Evolutionary conservation across 768 basidiomycete genomes (phyloP), one percentile per base, ranked within the genome.

Genomic region (Lactarius tabidus): DNA sequence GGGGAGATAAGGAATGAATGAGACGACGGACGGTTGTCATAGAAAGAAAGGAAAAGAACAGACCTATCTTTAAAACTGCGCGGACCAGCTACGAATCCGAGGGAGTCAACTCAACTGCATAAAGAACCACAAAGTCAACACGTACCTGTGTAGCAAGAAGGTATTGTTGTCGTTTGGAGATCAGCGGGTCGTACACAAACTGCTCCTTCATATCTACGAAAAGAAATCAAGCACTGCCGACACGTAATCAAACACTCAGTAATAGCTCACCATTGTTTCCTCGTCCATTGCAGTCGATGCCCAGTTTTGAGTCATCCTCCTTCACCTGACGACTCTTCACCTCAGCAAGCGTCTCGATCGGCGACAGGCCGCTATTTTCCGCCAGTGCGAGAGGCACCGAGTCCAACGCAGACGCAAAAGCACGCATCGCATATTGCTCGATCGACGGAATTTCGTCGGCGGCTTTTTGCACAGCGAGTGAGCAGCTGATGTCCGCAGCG

Each of bases 351-450:
- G 95, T 97, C 77, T 96, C 95, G 66, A 99, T 99, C 14, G 97
- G 97, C 17, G 91, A 88, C 52, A 98, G 77, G 60, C 97, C 97
- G 66, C 93, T 96, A 81, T 99, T 99, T 77, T 99, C 97, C 17
- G 97, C 97, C 14, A 99, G 82, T 5, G 97, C 97, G 15, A 99
- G 84, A 3, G 97, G 97, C 57, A 98, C 79, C n/a, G 94, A 84
- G 72, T 99, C 97, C 9, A 99, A 80, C 17, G 97, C 96, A 38
- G 92, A 91, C 4, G 97, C 84, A 75, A 98, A 99, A n/a, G 97
- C 95, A 57, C 96, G 89, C 95, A 99, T 98, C 3, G 97, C 97
- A 73, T 99, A 99, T 80, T 99, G 97, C 78, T 99, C 97, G 72
- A 99, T 98, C 33, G 93, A 84, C 1, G 97, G 89, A 69, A 97